phyloP scores from a whole-genome alignment of 805 yeast species.

The Saccharomycopsis selenospora region DNA sequence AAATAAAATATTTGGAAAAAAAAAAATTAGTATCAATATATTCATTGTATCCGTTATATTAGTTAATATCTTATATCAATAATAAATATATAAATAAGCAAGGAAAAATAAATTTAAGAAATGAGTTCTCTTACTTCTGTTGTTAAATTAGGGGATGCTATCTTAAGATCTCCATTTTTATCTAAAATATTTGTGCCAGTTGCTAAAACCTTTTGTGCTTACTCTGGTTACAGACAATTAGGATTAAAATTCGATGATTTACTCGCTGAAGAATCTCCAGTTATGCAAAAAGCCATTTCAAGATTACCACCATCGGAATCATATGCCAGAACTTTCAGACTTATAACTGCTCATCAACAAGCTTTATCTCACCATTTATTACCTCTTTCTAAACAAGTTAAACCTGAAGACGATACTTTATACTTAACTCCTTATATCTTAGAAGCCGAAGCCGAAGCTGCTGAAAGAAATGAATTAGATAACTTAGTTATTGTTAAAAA shows the following conservation, averaged over 20 bases:
- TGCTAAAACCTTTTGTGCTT: conserved; percentile 63
- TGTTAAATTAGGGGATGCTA: conserved; percentile 68
- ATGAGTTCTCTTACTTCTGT: conserved; percentile 62
- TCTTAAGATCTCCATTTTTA: conserved; percentile 72
- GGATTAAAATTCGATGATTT: conserved; percentile 88
- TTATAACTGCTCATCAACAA: conserved; percentile 85
- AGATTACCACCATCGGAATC: conserved; percentile 81
- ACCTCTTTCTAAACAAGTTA: conserved; percentile 71
- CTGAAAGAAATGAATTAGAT: conserved; percentile 85
- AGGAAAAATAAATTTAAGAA: no score
- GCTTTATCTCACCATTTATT: conserved; percentile 77
- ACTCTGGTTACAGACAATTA: conserved; percentile 89
- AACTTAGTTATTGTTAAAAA: conserved; percentile 41
- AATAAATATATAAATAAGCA: no score
- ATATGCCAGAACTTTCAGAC: conserved; percentile 89
- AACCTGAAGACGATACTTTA: conserved; percentile 72
- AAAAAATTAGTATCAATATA: no score
- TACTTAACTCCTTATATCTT: conserved; percentile 83
- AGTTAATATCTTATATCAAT: no score
- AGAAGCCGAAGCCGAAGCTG: conserved; percentile 89
- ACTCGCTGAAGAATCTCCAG: conserved; percentile 78
- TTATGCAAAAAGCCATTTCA: conserved; percentile 75
- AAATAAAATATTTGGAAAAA: no score
- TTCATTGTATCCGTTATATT: no score
- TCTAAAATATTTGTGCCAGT: conserved; percentile 72